phyloP scores from a whole-genome alignment of 2,329 filamentous ascomycete genomes.

The Diaporthe citri region DNA sequence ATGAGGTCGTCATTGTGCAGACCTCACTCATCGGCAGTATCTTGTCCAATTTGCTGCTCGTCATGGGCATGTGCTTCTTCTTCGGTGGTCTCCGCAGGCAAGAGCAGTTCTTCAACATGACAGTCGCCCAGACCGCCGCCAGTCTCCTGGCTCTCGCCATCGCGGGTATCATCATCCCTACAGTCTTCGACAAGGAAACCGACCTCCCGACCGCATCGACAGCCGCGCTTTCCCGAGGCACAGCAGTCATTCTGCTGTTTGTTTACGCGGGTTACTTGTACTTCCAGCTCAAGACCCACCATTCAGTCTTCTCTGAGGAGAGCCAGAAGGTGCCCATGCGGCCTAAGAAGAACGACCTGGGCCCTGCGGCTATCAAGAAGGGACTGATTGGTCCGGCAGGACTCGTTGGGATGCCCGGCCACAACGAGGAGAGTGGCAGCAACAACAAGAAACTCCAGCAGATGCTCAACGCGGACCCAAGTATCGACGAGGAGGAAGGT shows the following conservation, averaged over 20 bases:
- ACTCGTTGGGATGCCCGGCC: slow-evolving; percentile 51
- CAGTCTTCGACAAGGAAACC: slow-evolving; percentile 77
- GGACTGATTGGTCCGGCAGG: slow-evolving; percentile 56
- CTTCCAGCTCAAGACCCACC: slow-evolving; percentile 92
- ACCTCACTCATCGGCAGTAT: slow-evolving; percentile 94
- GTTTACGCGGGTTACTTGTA: slow-evolving; percentile 88
- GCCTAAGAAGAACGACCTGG: slow-evolving; percentile 44
- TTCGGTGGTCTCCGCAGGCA: slow-evolving; percentile 82
- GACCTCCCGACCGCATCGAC: slow-evolving; percentile 62
- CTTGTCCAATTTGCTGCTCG: slow-evolving; percentile 88
- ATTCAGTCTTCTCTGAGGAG: slow-evolving; percentile 81
- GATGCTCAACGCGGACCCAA: slow-evolving; percentile 57
- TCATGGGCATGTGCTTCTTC: slow-evolving; percentile 94
- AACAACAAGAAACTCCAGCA: slow-evolving; percentile 60
- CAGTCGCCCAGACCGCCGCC: slow-evolving; percentile 90
- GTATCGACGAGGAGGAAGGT: slow-evolving; percentile 70
- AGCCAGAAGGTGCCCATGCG: slow-evolving; percentile 77
- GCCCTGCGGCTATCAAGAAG: slow-evolving; percentile 52
- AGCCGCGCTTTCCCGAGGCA: slow-evolving; percentile 77
- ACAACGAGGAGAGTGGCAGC: slow-evolving; percentile 36
- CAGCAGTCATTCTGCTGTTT: slow-evolving; percentile 82
- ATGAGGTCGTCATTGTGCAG: slow-evolving; percentile 87
- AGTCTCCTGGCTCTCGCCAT: slow-evolving; percentile 84
- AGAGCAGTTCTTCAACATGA: slow-evolving; percentile 92
- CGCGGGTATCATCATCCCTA: slow-evolving; percentile 87